Percentiles rank a stretch among this genome's conserved stretches.
Evolutionary conservation across 2,329 filamentous ascomycete genomes (phyloP).

Genomic region (Byssothecium circinans): DNA sequence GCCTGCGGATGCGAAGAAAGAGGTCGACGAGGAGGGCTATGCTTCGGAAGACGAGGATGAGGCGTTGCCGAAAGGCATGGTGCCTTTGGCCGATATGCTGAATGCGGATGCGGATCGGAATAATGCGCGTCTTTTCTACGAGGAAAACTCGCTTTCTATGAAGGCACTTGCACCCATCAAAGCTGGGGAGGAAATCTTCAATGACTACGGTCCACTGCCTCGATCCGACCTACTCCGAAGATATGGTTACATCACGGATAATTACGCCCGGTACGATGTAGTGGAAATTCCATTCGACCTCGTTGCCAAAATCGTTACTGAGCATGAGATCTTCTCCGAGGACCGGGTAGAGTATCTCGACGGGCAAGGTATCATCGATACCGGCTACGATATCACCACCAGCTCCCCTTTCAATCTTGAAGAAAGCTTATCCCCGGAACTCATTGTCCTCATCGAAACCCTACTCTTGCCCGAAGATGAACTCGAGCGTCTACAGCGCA

Average conservation of each 20-base stretch:
- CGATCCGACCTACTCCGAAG: slow-evolving; percentile 79
- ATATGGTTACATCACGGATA: slow-evolving; percentile 83
- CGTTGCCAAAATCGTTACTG: slow-evolving; percentile 44
- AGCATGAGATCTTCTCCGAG: slow-evolving; percentile 16
- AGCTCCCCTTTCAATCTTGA: slow-evolving; percentile 37
- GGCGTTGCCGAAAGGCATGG: slow-evolving; percentile 74
- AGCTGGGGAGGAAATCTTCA: slow-evolving; percentile 76
- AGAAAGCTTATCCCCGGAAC: slow-evolving; percentile 46
- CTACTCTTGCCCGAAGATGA: slow-evolving; percentile 46
- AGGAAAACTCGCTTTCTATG: slow-evolving; percentile 65
- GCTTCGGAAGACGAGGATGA: slow-evolving; percentile 52
- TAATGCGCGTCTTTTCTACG: slow-evolving; percentile 70
- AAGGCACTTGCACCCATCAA: slow-evolving; percentile 69
- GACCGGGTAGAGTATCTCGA: slow-evolving; percentile 58
- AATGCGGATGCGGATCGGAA: slow-evolving; percentile 83
- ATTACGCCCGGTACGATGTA: slow-evolving; percentile 78
- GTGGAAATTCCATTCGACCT: slow-evolving; percentile 71
- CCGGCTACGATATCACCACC: slow-evolving; percentile 64
- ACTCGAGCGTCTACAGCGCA: slow-evolving; percentile 46
- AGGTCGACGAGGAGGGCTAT: slow-evolving; percentile 60
- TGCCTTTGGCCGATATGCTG: slow-evolving; percentile 85
- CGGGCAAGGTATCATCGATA: slow-evolving; percentile 67
- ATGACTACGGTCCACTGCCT: slow-evolving; percentile 85
- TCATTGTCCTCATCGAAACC: slow-evolving; percentile 49
- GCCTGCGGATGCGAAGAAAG: slow-evolving; percentile 47